Evolutionary conservation across 2,329 filamentous ascomycete species (phyloP).

Genomic region (Akanthomyces muscarius): DNA sequence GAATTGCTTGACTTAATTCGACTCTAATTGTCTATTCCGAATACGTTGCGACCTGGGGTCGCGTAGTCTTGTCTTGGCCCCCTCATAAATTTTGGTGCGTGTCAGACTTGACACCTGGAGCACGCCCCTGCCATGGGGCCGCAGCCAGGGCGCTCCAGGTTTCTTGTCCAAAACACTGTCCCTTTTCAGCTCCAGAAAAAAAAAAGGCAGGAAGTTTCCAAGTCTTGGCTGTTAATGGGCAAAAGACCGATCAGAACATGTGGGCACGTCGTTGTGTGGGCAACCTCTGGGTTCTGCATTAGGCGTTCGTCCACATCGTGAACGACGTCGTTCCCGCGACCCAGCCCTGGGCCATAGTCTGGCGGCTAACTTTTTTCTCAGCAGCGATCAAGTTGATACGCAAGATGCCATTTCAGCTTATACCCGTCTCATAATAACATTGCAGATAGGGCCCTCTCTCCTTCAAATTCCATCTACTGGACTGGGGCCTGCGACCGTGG

Average conservation of each 20-base stretch:
- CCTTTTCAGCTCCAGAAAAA: neutral
- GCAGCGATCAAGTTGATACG: too few species aligned
- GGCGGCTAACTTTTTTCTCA: too few species aligned
- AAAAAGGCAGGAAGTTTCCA: neutral
- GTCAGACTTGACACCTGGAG: constrained; percentile 9
- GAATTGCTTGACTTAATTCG: neutral
- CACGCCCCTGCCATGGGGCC: neutral
- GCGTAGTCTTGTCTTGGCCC: neutral
- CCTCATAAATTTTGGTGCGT: constrained; percentile 8
- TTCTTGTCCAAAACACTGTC: constrained; percentile 11
- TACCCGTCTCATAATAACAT: neutral
- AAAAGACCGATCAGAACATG: neutral
- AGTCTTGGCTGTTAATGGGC: too few species aligned
- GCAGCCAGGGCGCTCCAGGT: neutral
- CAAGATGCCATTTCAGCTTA: neutral
- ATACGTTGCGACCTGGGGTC: neutral
- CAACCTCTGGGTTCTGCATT: neutral
- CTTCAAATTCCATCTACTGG: neutral
- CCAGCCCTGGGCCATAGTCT: too few species aligned
- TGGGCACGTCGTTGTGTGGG: neutral
- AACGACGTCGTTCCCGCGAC: too few species aligned
- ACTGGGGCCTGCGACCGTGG: neutral
- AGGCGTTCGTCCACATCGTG: neutral
- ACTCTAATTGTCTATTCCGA: neutral
- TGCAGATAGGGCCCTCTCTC: too few species aligned